Evolutionary conservation across 2,329 filamentous ascomycete species (phyloP).

Genomic region (Mollisia scopiformis): DNA sequence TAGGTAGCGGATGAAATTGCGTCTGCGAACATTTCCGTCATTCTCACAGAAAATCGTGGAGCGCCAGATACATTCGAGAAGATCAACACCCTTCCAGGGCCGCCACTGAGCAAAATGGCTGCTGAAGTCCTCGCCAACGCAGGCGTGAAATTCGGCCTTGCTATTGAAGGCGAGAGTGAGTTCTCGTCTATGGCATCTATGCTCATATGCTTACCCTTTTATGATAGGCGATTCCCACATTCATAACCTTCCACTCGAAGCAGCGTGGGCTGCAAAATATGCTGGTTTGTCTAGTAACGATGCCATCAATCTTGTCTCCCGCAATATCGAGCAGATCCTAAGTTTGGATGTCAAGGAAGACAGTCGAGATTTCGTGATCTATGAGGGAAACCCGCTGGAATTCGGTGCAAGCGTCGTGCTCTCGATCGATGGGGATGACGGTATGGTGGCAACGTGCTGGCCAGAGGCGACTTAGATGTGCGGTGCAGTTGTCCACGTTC

Average conservation of each 20-base stretch:
- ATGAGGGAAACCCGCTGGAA: conserved; percentile 46
- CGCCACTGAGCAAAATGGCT: conserved; percentile 44
- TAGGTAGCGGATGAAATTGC: conserved; percentile 44
- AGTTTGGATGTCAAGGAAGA: conserved; percentile 34
- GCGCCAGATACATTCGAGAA: conserved; percentile 41
- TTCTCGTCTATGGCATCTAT: conserved; percentile 19
- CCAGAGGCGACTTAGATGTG: conserved; percentile 27
- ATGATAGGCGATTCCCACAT: conserved; percentile 40
- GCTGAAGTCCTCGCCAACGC: conserved; percentile 43
- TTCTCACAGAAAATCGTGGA: conserved; percentile 43
- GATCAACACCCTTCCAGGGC: conserved; percentile 42
- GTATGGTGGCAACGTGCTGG: conserved; percentile 39
- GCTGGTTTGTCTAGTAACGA: conserved; percentile 39
- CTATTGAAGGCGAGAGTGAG: conserved; percentile 33
- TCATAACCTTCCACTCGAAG: conserved; percentile 43
- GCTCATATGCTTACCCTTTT: not conserved
- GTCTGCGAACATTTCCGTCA: conserved; percentile 43
- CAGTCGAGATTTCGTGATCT: conserved; percentile 45
- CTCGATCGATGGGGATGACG: conserved; percentile 36
- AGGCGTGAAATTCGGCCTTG: conserved; percentile 42
- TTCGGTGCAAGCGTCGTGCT: conserved; percentile 44
- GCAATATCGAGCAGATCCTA: conserved; percentile 46
- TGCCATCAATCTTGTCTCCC: conserved; percentile 42
- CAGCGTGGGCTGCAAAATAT: conserved; percentile 45
- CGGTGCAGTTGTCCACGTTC: not conserved